A percentile compares a stretch with the other conserved stretches of the same genome.
Conservation (phyloP, 495 filamentous ascomycete species). For the Xylaria intraflava region DNA sequence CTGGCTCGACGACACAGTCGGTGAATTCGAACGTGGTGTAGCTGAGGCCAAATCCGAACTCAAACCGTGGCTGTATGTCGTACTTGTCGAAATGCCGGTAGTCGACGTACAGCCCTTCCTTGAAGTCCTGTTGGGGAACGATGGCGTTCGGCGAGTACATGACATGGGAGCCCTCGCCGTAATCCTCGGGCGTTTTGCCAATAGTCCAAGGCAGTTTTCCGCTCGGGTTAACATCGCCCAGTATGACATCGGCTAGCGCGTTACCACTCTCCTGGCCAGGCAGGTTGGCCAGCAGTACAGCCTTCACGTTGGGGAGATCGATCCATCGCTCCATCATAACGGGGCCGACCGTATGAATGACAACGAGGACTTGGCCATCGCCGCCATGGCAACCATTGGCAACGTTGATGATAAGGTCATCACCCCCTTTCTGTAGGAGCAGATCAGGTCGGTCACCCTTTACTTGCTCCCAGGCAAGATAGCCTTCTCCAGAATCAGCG, state of each 20-base stretch:
- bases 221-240: conserved; percentile 78
- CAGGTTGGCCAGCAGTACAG: conserved; percentile 77
- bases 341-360: conserved; percentile 88
- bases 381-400: conserved; percentile 62
- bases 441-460: conserved; percentile 81
- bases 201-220: conserved; percentile 89
- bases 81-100: conserved; percentile 85
- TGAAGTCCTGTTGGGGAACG: conserved; percentile 78
- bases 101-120: conserved; percentile 79
- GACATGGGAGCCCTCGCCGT: conserved; percentile 71
- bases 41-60: conserved; percentile 73
- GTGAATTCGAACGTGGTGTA: conserved; percentile 77
- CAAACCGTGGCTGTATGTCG: conserved; percentile 58
- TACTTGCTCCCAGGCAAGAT: conserved; percentile 53
- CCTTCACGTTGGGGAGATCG: conserved; percentile 70
- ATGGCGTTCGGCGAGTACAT: conserved; percentile 66
- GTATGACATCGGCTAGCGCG: conserved; percentile 74
- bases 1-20: conserved; percentile 46
- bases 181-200: conserved; percentile 72
- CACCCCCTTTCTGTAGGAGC: conserved; percentile 68
- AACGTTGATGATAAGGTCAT: conserved; percentile 63
- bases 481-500: conserved; percentile 59
- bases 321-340: conserved; percentile 82
- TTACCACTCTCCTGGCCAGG: conserved; percentile 89
- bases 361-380: conserved; percentile 64